Base-by-base conservation (phyloP, 2,329 filamentous ascomycete species). In the Colletotrichum trifolii region DNA sequence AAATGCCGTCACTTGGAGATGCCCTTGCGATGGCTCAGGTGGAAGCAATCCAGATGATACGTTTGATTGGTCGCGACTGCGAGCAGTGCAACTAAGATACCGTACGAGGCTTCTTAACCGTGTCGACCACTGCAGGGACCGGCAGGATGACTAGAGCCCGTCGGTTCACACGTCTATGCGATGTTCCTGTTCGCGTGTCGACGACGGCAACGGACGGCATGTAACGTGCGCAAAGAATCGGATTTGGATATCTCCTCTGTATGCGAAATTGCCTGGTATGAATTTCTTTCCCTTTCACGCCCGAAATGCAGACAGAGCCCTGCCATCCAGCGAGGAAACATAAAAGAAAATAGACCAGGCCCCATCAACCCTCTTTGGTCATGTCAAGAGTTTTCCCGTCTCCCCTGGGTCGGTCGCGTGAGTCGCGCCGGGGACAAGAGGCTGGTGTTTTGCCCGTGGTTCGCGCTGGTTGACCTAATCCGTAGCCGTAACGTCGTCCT, bases 261-360 rank as follows among this genome's bases (percentile, higher is more conserved):
- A 82, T 82, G 79, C 81, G 77, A 81, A 66, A 80, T 77, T 25
- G 78, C 81, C 78, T 81, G 74, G 79, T 82, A 81, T 82, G 76
- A 81, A 55, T 65, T 67, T 64, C 66, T 67, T 81, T 77, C 79
- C 81, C 79, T 79, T 79, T 82, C 80, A 75, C 79, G 82, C 79
- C 81, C 81, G 75, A 82, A 83, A 83, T 83, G 80, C 81, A 83
- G 25, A 25, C 4, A 25, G 80, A 82, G 78, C 77, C 78, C 74
- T 78, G 79, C 78, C 78, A 77, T 78, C 78, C 76, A 76, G 78
- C 77, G 75, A 76, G 74, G 72, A 75, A 74, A 62, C 54, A 67
- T 52, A 67, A 60, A 67, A 68, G 59, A 25, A 25, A 25, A 68
- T 73, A 70, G 69, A 65, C 65, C 65, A 59, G 61, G 56, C 55